phyloP scores from a whole-genome alignment of 1,139 yeast species.

The Kodamaea arcana region DNA sequence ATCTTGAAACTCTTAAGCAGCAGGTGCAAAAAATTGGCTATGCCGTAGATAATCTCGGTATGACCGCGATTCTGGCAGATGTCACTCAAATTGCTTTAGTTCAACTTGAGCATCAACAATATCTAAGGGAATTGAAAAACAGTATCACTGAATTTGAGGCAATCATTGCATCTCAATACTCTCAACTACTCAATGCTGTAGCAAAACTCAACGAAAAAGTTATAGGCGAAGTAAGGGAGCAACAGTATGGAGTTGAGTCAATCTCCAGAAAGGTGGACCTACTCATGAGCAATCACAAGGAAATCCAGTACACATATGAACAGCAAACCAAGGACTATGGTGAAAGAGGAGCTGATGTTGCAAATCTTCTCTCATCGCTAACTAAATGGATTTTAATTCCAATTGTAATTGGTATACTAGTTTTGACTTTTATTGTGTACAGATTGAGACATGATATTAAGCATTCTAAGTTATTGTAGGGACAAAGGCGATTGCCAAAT shows the following conservation, averaged over 20 bases:
- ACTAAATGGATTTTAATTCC: conserved; percentile 44
- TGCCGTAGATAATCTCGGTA: background rate
- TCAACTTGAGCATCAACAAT: conserved; percentile 11
- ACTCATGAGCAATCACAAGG: conserved; percentile 41
- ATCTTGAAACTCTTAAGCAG: background rate
- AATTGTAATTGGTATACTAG: conserved; percentile 32
- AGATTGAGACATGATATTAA: conserved; percentile 52
- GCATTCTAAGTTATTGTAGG: conserved; percentile 45
- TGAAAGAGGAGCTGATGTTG: conserved; percentile 10
- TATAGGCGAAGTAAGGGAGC: conserved; percentile 44
- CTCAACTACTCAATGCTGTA: conserved; percentile 32
- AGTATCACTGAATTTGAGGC: conserved; percentile 24
- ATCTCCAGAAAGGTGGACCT: conserved; percentile 38
- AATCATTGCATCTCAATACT: conserved; percentile 29
- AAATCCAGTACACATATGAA: conserved; percentile 30
- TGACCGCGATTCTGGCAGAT: background rate
- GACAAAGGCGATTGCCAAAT: too few species aligned
- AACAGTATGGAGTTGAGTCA: conserved; percentile 34
- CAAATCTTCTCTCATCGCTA: conserved; percentile 16
- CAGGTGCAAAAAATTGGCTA: background rate
- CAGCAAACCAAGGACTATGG: conserved; percentile 9
- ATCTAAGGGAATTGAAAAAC: conserved; percentile 14
- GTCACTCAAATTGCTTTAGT: background rate
- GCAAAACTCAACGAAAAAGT: conserved; percentile 35
- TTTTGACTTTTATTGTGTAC: conserved; percentile 39